Evolutionary conservation across 495 filamentous ascomycete genomes (phyloP), one percentile per base, ranked within the genome.

Genomic region (Tetracladium setigerum): DNA sequence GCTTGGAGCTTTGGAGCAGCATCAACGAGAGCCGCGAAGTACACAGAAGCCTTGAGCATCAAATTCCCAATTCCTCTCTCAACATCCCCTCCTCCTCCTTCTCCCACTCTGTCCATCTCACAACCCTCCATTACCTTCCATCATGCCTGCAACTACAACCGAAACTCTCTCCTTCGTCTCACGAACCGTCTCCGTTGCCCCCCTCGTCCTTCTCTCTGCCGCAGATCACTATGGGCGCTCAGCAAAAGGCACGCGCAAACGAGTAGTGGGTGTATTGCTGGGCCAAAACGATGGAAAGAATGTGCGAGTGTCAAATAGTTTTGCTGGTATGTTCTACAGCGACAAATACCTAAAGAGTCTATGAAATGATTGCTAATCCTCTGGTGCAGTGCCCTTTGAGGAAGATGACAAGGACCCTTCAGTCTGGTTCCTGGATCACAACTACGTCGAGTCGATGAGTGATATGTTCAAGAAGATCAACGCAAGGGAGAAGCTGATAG

Each of bases 391-490:
- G 17, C 92, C 92, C 2, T 98, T 98, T 65, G 92, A 98, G 67
- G 92, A 98, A 72, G 92, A 98, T 65, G 90, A 95, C 55, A 95
- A 94, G 65, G 91, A 97, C 65, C 91, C 92, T 7, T 92, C 90
- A 16, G 92, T 98, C 54, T 98, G 92, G 92, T 98, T 98, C 65
- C 73, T 98, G 44, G 92, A 98, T 58, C 92, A 98, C 78, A 97
- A 98, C 75, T 98, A 95, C 61, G 86, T 98, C 65, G 94, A 98
- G 68, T 87, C 84, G 54, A 98, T 98, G 92, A 92, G 90, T 75
- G 92, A 98, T 68, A 98, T 98, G 92, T 98, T 98, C 76, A 98
- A 98, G 78, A 97, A 97, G 70, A 89, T 98, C 73, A 98, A 98
- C 74, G 92, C 92, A 47, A 76, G 89, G 45, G 92, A 98, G 71